Evolutionary conservation across 208 protist species (phyloP).

Genomic region (Trypanosomatidae sp.): DNA sequence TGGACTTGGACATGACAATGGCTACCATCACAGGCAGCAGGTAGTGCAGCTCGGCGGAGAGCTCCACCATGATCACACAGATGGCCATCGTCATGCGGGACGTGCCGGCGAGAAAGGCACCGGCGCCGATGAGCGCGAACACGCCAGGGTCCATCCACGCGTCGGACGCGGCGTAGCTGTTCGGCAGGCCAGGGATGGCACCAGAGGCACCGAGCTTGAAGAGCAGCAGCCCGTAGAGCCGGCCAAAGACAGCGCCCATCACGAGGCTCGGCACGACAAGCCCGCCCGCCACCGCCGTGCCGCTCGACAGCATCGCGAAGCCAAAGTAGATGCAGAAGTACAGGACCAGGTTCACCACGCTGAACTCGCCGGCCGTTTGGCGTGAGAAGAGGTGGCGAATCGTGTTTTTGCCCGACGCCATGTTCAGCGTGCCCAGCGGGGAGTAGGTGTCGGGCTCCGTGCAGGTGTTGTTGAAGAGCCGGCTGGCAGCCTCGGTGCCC

Average conservation of each 20-base stretch:
- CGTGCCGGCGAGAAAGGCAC: conserved; percentile 90
- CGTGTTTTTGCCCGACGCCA: conserved; percentile 83
- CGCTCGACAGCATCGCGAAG: conserved; percentile 73
- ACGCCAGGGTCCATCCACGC: conserved; percentile 90
- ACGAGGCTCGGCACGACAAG: conserved; percentile 91
- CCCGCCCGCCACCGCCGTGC: conserved; percentile 83
- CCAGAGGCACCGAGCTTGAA: too few relatives aligned
- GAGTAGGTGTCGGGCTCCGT: conserved; percentile 49
- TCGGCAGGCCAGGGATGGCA: too few relatives aligned
- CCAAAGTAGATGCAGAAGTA: conserved; percentile 85
- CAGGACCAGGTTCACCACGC: conserved; percentile 52
- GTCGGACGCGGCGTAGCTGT: too few relatives aligned
- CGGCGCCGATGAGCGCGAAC: conserved; percentile 94
- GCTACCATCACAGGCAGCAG: conserved; percentile 94
- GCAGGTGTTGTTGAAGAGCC: conserved; percentile 80
- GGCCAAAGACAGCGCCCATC: conserved; percentile 87
- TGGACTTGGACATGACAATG: conserved; percentile 90
- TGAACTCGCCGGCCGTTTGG: conserved; percentile 80
- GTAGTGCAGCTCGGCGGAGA: conserved; percentile 93
- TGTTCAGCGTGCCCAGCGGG: conserved; percentile 78
- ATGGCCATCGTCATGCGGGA: conserved; percentile 94
- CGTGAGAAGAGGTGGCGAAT: conserved; percentile 90
- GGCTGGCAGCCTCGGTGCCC: conserved; percentile 60
- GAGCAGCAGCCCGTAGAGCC: conserved; percentile 77
- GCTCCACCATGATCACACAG: conserved; percentile 95